These are phyloP conservation scores for Mortierella claussenii DNA, from an alignment of 192 early-diverging fungal genomes.

Conservation along the genomic window DNA sequence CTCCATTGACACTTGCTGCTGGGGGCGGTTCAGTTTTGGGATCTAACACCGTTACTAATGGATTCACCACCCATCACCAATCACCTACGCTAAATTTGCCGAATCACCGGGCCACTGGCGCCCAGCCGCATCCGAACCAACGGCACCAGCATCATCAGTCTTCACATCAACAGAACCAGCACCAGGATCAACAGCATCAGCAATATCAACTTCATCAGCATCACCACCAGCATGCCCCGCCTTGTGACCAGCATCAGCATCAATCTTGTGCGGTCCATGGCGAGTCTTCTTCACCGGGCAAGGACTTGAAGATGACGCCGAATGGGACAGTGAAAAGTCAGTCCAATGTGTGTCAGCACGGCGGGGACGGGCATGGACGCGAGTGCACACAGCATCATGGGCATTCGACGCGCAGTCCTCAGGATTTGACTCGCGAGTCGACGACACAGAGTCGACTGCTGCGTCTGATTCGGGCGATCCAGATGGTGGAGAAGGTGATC, in stretches of 20 bases:
- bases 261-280: conserved; percentile 6
- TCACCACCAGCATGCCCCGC: background rate
- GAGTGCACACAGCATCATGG: background rate
- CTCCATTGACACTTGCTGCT: conserved; percentile 47
- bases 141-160: background rate
- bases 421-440: conserved; percentile 8
- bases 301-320: background rate
- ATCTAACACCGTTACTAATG: conserved; percentile 11
- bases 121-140: background rate
- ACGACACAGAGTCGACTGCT: conserved; percentile 29
- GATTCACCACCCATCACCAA: background rate
- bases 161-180: conserved; percentile 1
- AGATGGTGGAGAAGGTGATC: conserved; percentile 48
- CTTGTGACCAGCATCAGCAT: background rate
- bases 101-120: background rate
- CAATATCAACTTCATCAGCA: too few species aligned
- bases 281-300: background rate
- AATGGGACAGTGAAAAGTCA: background rate
- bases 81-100: background rate
- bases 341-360: background rate
- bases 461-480: conserved; percentile 33
- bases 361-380: background rate
- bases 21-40: conserved; percentile 41
- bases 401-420: background rate
- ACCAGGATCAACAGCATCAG: conserved; percentile 12